Evolutionary conservation across 2,329 filamentous ascomycete genomes (phyloP).

Genomic region (Sclerotinia glacialis): DNA sequence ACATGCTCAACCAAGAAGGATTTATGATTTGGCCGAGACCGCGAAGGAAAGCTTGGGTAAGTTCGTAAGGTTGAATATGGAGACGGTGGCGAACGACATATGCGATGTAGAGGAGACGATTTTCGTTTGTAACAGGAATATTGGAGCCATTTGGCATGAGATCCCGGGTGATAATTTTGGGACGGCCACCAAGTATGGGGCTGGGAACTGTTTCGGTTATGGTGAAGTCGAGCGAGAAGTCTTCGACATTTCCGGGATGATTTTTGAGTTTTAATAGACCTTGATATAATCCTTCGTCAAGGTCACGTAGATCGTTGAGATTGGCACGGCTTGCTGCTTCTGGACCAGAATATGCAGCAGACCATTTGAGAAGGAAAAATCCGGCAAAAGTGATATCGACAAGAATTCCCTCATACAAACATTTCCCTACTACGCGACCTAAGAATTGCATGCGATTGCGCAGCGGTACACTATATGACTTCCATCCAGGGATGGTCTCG

Average conservation of each 20-base stretch:
- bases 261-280: constrained; percentile 83
- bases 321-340: constrained; percentile 81
- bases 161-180: constrained; percentile 67
- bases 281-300: constrained; percentile 87
- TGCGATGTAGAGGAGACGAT: constrained; percentile 90
- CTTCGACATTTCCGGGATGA: constrained; percentile 74
- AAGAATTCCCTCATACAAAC: constrained; percentile 93
- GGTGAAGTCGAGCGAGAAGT: constrained; percentile 84
- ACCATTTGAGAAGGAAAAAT: constrained; percentile 97
- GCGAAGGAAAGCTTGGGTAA: constrained; percentile 83
- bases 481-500: constrained; percentile 57
- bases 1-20: constrained; percentile 94
- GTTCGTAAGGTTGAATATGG: constrained; percentile 71
- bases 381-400: constrained; percentile 90
- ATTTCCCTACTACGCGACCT: constrained; percentile 90
- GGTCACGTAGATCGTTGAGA: constrained; percentile 87
- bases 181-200: constrained; percentile 43
- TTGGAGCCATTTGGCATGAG: constrained; percentile 75
- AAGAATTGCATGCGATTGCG: constrained; percentile 84
- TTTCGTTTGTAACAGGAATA: constrained; percentile 81
- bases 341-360: constrained; percentile 65
- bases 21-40: constrained; percentile 86
- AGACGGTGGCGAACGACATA: constrained; percentile 86
- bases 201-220: constrained; percentile 68
- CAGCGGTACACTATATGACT: constrained; percentile 56